Conservation (phyloP, 257 asterid genomes). For the Nicotiana attenuata region DNA sequence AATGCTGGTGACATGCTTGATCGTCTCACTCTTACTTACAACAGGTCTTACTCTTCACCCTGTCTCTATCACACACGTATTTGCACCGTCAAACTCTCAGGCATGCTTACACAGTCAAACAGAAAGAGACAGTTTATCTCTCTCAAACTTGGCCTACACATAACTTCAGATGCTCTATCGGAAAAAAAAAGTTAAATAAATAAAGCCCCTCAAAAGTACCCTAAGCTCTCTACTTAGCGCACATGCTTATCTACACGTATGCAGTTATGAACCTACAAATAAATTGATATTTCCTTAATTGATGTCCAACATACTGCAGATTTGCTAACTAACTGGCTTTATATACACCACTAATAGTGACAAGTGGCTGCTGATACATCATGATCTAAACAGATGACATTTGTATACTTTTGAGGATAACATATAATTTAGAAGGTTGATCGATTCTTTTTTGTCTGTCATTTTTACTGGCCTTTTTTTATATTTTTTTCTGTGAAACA, state of each 20-base stretch:
- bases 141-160: not conserved
- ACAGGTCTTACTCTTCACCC: constrained; percentile 53
- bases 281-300: not conserved
- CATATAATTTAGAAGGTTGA: not conserved
- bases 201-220: not conserved
- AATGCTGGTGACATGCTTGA: constrained; percentile 99
- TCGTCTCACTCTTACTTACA: constrained; percentile 91
- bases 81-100: not conserved
- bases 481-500: constrained; percentile 17
- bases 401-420: not conserved
- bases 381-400: not conserved
- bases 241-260: not conserved
- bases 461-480: not conserved
- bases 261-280: not conserved
- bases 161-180: not conserved
- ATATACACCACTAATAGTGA: not conserved
- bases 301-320: not conserved
- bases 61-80: not conserved
- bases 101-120: not conserved
- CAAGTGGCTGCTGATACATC: not conserved
- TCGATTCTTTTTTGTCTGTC: not conserved
- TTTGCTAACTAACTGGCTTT: not conserved
- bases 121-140: not conserved
- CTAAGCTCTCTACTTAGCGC: not conserved
- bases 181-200: not conserved